These are phyloP conservation scores for Hippophae gyantsensis DNA, from an alignment of 306 rosid genomes.

Conservation along the genomic window DNA sequence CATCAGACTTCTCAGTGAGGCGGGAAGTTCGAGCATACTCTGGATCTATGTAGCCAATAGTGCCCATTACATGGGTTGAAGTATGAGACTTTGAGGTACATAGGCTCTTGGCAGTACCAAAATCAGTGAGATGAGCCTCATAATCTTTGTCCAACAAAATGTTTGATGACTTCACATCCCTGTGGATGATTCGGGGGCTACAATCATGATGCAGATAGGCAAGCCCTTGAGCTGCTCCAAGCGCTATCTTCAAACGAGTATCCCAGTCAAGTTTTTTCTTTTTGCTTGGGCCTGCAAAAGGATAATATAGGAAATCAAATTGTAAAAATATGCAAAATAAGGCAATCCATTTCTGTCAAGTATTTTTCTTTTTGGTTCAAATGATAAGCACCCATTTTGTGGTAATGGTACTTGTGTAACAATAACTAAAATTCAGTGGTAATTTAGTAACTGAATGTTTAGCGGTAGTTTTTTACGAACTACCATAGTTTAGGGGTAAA, in stretches of 20 bases:
- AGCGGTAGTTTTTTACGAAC: too few relatives aligned
- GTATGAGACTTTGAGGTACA: constrained; percentile 66
- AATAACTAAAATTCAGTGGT: too few relatives aligned
- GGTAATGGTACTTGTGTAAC: too few relatives aligned
- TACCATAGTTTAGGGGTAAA: too few relatives aligned
- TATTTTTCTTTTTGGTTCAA: too few relatives aligned
- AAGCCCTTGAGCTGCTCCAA: constrained; percentile 90
- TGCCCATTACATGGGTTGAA: constrained; percentile 82
- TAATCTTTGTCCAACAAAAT: constrained; percentile 74
- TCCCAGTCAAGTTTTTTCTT: constrained; percentile 81
- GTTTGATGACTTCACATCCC: constrained; percentile 90
- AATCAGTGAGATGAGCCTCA: constrained; percentile 85
- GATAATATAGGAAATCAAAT: not conserved
- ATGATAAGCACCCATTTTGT: too few relatives aligned
- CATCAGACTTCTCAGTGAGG: constrained; percentile 91
- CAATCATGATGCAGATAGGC: constrained; percentile 92
- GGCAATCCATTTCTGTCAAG: too few relatives aligned
- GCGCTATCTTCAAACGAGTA: constrained; percentile 67
- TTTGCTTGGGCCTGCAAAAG: constrained; percentile 46
- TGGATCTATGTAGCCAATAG: constrained; percentile 94
- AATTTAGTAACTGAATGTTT: too few relatives aligned
- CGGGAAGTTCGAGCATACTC: constrained; percentile 94
- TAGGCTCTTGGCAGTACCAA: constrained; percentile 86
- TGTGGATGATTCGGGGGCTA: constrained; percentile 82
- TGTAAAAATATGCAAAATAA: not conserved